Conservation (phyloP, 257 asterid genomes). For the Mitragyna speciosa region DNA sequence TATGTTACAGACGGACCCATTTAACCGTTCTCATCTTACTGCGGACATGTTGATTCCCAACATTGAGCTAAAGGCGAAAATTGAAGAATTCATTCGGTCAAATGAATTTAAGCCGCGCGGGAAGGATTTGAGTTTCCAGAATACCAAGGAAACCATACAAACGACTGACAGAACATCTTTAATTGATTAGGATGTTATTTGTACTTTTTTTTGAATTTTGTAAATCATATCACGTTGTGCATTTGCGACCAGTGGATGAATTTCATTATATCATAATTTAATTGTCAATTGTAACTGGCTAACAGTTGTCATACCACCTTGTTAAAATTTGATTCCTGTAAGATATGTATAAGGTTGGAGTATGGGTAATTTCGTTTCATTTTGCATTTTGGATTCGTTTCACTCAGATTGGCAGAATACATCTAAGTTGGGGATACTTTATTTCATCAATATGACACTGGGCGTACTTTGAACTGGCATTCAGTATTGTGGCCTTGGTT, state of each 20-base stretch:
- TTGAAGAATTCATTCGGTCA: slow-evolving; percentile 67
- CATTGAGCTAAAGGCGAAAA: slow-evolving; percentile 76
- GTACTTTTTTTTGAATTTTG: slow-evolving; percentile 25
- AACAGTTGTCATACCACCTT: neutral
- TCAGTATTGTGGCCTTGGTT: too few species aligned
- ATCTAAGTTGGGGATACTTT: too few species aligned
- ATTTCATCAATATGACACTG: too few species aligned
- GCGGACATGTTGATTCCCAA: slow-evolving; percentile 85
- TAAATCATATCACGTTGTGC: slow-evolving; percentile 28
- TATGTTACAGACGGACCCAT: slow-evolving; percentile 83
- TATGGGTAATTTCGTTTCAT: neutral
- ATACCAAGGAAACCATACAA: slow-evolving; percentile 58
- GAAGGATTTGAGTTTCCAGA: slow-evolving; percentile 43
- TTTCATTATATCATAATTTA: neutral
- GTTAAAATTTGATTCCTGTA: neutral
- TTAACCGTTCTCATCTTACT: slow-evolving; percentile 88
- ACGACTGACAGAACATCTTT: slow-evolving; percentile 61
- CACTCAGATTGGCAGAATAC: neutral
- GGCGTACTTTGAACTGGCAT: too few species aligned
- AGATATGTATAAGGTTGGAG: neutral
- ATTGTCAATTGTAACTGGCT: neutral
- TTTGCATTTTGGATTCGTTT: neutral
- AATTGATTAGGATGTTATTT: slow-evolving; percentile 47
- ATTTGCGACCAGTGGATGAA: neutral
- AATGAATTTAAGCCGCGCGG: slow-evolving; percentile 46